A percentile compares a stretch with the other conserved stretches of the same genome.
Evolutionary conservation across 202 grass and related monocot species (phyloP).

Genomic region (Hordeum pubiflorum): DNA sequence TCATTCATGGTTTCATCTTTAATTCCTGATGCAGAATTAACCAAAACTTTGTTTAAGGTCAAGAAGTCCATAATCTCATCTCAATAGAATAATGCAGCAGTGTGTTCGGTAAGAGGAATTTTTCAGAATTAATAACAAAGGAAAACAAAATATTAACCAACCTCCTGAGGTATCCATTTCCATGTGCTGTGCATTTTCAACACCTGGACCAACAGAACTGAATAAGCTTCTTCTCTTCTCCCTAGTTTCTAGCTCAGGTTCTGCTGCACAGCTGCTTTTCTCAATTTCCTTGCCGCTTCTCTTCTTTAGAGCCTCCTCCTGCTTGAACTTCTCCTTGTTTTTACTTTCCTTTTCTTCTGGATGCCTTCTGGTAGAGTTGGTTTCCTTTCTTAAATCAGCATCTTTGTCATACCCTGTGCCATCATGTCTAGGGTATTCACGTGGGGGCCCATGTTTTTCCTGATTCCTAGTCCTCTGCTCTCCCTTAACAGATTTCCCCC

Average conservation of each 20-base stretch:
- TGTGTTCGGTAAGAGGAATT: not conserved
- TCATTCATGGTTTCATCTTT: conserved; percentile 26
- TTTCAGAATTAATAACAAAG: conserved; percentile 1
- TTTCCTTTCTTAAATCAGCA: conserved; percentile 44
- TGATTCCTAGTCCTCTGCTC: conserved; percentile 45
- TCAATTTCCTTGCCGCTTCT: conserved; percentile 47
- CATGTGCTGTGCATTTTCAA: conserved; percentile 22
- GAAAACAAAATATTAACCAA: conserved; percentile 4
- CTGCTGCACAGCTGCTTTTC: conserved; percentile 31
- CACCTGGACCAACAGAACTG: conserved; percentile 33
- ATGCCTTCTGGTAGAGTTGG: conserved; percentile 26
- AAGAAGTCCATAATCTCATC: conserved; percentile 9
- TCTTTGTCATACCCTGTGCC: conserved; percentile 38
- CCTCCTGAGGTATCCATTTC: conserved; percentile 23
- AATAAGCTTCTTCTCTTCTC: conserved; percentile 48
- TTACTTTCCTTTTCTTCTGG: conserved; percentile 44
- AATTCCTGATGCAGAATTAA: conserved; percentile 24
- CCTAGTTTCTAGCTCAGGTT: conserved; percentile 36
- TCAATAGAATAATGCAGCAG: not conserved
- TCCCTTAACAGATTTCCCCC: conserved; percentile 29
- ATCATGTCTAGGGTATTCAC: conserved; percentile 27
- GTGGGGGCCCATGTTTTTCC: conserved; percentile 30
- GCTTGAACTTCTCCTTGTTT: conserved; percentile 42
- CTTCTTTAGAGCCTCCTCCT: conserved; percentile 38
- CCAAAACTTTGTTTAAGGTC: conserved; percentile 20